These are phyloP conservation scores for Juncus effusus DNA, from an alignment of 176 grass and related monocot genomes.

Conservation along the genomic window DNA sequence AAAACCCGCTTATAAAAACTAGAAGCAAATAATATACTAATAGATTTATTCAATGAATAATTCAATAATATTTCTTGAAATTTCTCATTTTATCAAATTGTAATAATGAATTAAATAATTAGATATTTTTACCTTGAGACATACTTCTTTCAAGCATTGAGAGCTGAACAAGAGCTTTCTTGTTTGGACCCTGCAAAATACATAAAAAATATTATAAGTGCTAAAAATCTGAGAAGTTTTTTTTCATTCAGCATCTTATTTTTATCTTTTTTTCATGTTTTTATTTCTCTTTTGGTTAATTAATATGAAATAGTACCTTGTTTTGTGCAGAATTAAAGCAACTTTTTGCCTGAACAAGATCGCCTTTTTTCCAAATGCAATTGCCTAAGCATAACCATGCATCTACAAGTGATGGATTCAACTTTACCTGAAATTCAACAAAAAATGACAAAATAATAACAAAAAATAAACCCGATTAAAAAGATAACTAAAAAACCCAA, in stretches of 20 bases:
- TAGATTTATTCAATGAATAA: slow-evolving; percentile 7
- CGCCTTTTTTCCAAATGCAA: slow-evolving; percentile 99
- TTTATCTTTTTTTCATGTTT: neutral
- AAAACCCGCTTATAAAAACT: neutral
- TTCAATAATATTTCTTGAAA: too few species aligned
- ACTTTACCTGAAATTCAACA: slow-evolving; percentile 69
- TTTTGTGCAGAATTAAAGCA: slow-evolving; percentile 69
- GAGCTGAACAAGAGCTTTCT: slow-evolving; percentile 84
- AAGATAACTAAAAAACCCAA: neutral
- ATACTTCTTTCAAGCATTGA: slow-evolving; percentile 98
- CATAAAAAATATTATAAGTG: slow-evolving; percentile 22
- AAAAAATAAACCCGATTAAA: slow-evolving; percentile 1
- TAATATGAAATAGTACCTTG: slow-evolving; percentile 51
- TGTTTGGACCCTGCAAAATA: slow-evolving; percentile 67
- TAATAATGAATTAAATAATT: neutral
- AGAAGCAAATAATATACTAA: neutral
- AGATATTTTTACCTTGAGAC: slow-evolving; percentile 64
- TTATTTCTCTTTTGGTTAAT: slow-evolving; percentile 14
- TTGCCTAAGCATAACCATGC: slow-evolving; percentile 89
- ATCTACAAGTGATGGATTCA: slow-evolving; percentile 94
- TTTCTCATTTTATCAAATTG: too few species aligned
- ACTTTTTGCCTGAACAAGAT: slow-evolving; percentile 74
- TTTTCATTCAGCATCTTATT: slow-evolving; percentile 9
- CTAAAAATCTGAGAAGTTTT: slow-evolving; percentile 10
- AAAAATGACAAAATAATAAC: slow-evolving; percentile 18